Conservation (phyloP, 2,329 filamentous ascomycete species). For the Leptoxyphium fumago region DNA sequence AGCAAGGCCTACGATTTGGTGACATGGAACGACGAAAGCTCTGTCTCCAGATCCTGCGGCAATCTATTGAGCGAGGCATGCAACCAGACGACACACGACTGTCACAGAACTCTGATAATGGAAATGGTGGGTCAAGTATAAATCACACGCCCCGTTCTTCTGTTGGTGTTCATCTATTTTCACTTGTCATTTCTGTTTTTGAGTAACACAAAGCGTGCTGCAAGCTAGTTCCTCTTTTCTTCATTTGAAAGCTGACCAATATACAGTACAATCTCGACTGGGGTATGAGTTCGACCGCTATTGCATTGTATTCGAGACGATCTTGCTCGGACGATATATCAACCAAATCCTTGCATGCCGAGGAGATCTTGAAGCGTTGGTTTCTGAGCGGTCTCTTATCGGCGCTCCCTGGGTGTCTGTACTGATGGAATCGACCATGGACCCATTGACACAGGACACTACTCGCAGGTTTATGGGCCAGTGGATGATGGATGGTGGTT, state of each 20-base stretch:
- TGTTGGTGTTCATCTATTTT: too few species aligned
- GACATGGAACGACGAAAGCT: conserved; percentile 32
- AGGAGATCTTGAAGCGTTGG: conserved; percentile 25
- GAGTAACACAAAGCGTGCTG: too few species aligned
- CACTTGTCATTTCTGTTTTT: too few species aligned
- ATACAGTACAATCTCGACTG: background rate
- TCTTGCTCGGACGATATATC: conserved; percentile 33
- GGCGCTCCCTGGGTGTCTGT: conserved; percentile 27
- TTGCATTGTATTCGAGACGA: conserved; percentile 32
- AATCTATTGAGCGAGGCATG: conserved; percentile 18
- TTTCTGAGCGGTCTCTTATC: conserved; percentile 21
- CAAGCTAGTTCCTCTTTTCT: too few species aligned
- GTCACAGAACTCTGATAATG: background rate
- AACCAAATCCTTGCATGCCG: conserved; percentile 34
- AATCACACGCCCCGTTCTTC: too few species aligned
- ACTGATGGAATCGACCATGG: conserved; percentile 27
- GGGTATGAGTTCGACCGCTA: conserved; percentile 27
- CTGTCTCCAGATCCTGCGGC: conserved; percentile 29
- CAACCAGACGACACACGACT: background rate
- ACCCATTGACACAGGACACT: conserved; percentile 28
- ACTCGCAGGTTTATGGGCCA: conserved; percentile 31
- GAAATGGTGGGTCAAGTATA: too few species aligned
- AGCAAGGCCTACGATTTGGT: conserved; percentile 25
- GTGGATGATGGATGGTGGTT: conserved; percentile 26
- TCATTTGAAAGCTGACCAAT: background rate